These are phyloP conservation scores for Quercus wislizeni DNA, from an alignment of 306 rosid species.

Conservation along the genomic window DNA sequence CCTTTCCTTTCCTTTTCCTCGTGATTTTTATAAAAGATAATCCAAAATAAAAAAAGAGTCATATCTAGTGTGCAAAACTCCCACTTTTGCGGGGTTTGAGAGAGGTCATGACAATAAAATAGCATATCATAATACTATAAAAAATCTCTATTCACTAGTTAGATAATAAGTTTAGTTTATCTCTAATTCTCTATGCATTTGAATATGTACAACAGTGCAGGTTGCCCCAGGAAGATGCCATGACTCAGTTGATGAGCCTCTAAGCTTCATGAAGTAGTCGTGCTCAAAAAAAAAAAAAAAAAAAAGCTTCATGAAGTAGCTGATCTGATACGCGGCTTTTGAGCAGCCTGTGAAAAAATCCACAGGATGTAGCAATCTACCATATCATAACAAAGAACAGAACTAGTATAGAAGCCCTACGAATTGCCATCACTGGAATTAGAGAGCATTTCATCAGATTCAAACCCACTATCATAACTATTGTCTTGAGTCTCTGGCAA, in stretches of 20 bases:
- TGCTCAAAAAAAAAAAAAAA: too few species aligned
- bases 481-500: slow-evolving; percentile 34
- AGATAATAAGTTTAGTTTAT: background rate
- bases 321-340: background rate
- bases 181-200: background rate
- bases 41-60: too few species aligned
- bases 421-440: background rate
- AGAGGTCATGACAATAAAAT: background rate
- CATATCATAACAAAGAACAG: background rate
- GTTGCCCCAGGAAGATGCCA: background rate
- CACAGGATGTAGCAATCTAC: background rate
- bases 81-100: accelerated
- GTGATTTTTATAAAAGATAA: too few species aligned
- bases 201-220: background rate
- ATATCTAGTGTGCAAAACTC: too few species aligned
- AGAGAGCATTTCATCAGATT: slow-evolving; percentile 40
- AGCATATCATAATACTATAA: background rate
- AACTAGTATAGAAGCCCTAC: background rate
- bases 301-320: background rate
- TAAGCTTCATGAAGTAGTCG: background rate
- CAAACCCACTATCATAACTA: slow-evolving; percentile 55
- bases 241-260: background rate
- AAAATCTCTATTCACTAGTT: background rate
- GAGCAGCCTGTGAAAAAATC: background rate
- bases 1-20: background rate